These are phyloP conservation scores for Saturnispora hagleri DNA, from an alignment of 805 yeast species.

Conservation along the genomic window DNA sequence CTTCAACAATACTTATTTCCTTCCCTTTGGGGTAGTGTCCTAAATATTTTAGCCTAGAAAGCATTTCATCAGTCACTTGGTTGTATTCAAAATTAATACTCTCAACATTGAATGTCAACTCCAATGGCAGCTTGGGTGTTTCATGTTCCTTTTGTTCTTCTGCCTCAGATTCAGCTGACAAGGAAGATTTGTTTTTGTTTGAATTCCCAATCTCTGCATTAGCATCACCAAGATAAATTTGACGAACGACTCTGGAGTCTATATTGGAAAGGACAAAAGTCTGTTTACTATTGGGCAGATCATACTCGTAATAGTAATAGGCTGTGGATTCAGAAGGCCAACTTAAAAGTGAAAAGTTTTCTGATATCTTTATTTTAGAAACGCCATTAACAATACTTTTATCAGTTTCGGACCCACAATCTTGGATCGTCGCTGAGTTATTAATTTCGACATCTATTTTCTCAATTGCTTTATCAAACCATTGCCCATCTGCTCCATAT, in stretches of 20 bases:
- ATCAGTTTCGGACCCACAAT: constrained; percentile 7
- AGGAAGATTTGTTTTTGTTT: neutral
- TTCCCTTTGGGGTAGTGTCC: constrained; percentile 82
- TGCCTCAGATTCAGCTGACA: neutral
- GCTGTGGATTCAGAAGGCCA: constrained; percentile 31
- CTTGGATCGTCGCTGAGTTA: constrained; percentile 22
- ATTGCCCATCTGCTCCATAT: constrained; percentile 52
- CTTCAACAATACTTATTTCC: constrained; percentile 71
- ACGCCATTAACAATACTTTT: constrained; percentile 19
- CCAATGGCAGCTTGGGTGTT: constrained; percentile 56
- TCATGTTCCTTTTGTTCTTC: constrained; percentile 17
- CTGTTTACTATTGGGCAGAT: constrained; percentile 50
- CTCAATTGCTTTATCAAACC: constrained; percentile 43
- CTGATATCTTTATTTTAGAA: constrained; percentile 15
- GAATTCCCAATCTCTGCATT: neutral
- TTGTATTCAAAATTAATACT: constrained; percentile 54
- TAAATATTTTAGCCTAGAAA: constrained; percentile 60
- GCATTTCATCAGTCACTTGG: constrained; percentile 43
- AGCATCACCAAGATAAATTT: constrained; percentile 3
- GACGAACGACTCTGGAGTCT: constrained; percentile 53
- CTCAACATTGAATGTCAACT: constrained; percentile 47
- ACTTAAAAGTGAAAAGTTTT: constrained; percentile 1
- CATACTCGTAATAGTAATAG: constrained; percentile 63
- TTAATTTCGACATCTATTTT: constrained; percentile 43
- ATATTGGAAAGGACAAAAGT: constrained; percentile 65